Conservation (phyloP, 2,329 filamentous ascomycete genomes). For the Akanthomyces muscarius region DNA sequence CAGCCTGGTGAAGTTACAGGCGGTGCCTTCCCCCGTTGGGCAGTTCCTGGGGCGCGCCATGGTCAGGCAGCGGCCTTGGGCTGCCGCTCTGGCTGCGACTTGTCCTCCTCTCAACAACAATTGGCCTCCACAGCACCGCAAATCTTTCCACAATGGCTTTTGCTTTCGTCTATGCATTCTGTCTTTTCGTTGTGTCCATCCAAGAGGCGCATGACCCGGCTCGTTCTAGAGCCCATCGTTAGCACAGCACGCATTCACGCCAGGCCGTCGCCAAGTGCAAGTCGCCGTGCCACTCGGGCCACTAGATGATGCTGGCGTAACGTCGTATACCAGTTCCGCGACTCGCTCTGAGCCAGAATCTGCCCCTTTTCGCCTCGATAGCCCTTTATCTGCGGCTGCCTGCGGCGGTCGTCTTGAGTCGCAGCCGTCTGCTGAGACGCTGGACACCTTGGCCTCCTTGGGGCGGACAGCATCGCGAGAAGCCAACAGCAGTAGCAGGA, state of each 20-base stretch:
- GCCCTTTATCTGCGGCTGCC: neutral
- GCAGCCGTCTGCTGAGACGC: neutral
- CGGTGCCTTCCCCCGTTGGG: neutral
- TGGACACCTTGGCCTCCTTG: neutral
- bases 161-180: neutral
- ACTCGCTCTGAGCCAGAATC: neutral
- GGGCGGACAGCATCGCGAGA: neutral
- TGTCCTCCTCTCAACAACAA: neutral
- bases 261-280: neutral
- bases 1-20: neutral
- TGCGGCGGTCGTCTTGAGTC: neutral
- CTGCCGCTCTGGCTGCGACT: too few relatives aligned
- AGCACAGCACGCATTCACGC: neutral
- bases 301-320: neutral
- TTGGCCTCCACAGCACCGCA: constrained; percentile 1
- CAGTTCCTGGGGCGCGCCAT: neutral
- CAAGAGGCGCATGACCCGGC: neutral
- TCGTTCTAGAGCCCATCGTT: neutral
- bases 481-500: neutral
- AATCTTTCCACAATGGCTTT: neutral
- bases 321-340: neutral
- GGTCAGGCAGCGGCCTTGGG: neutral
- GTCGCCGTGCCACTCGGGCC: neutral
- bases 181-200: neutral
- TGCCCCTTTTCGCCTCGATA: neutral